Percentiles rank a stretch among this genome's conserved stretches.
These are phyloP conservation scores for Aspergillus taichungensis DNA, from an alignment of 495 filamentous ascomycete genomes.

Conservation along the genomic window DNA sequence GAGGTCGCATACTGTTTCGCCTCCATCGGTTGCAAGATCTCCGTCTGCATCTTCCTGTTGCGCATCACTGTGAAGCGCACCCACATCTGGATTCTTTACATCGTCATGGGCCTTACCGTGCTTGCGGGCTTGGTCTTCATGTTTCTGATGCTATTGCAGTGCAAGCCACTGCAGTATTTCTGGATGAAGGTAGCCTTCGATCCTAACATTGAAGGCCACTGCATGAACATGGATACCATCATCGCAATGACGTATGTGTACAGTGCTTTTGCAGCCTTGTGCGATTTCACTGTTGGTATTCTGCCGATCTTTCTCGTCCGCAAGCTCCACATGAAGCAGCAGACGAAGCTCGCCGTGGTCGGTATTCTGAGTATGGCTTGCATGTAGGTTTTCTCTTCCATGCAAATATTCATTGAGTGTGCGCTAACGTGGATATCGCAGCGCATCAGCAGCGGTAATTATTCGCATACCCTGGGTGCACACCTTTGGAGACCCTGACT, in stretches of 20 bases:
- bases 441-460: conserved; percentile 33
- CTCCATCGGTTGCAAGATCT: conserved; percentile 33
- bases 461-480: conserved; percentile 32
- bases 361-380: conserved; percentile 37
- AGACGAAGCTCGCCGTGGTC: conserved; percentile 31
- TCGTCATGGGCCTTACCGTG: conserved; percentile 28
- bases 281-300: conserved; percentile 36
- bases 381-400: conserved; percentile 22
- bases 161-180: conserved; percentile 32
- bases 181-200: conserved; percentile 26
- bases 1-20: conserved; percentile 36
- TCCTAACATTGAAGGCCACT: conserved; percentile 23
- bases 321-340: conserved; percentile 28
- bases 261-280: conserved; percentile 30
- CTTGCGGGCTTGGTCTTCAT: conserved; percentile 29
- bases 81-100: conserved; percentile 31
- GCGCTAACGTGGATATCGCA: conserved; percentile 6
- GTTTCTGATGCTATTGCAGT: conserved; percentile 36
- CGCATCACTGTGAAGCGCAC: conserved; percentile 29
- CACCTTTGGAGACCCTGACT: conserved; percentile 28
- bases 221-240: conserved; percentile 28
- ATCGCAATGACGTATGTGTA: conserved; percentile 36
- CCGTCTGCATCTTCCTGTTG: conserved; percentile 38
- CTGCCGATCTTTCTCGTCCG: conserved; percentile 29
- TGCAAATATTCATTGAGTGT: neutral